phyloP scores from a whole-genome alignment of 352 stramenopile species.

The Phytophthora melonis region DNA sequence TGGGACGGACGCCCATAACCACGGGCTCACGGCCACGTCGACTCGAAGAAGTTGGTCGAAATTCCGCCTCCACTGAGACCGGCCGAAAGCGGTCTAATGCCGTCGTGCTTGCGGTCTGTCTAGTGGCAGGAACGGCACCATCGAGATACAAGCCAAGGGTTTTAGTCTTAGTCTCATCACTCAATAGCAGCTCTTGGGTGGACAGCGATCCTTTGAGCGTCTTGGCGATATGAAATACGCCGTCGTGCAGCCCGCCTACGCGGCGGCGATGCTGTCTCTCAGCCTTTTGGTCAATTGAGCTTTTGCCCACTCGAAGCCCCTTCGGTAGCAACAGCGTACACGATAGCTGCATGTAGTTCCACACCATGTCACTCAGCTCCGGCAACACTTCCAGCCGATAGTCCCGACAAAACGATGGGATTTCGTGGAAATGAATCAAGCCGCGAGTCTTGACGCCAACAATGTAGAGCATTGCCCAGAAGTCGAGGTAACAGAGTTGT shows the following conservation, averaged over 20 bases:
- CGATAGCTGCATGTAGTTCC: conserved; percentile 69
- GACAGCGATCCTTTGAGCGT: conserved; percentile 48
- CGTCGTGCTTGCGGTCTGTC: conserved; percentile 48
- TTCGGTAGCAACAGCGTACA: conserved; percentile 65
- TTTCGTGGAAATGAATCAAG: conserved; percentile 72
- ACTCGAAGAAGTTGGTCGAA: background rate
- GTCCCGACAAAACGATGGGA: conserved; percentile 76
- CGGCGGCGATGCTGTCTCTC: conserved; percentile 50
- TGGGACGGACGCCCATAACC: conserved; percentile 43
- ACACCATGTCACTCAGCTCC: conserved; percentile 54
- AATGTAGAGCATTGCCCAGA: conserved; percentile 88
- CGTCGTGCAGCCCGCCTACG: conserved; percentile 61
- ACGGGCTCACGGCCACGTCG: conserved; percentile 29
- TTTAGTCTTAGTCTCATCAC: conserved; percentile 7
- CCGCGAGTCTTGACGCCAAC: conserved; percentile 60
- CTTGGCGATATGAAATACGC: conserved; percentile 47
- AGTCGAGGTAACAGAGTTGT: conserved; percentile 81
- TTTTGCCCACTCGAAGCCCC: conserved; percentile 62
- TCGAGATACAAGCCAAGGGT: conserved; percentile 49
- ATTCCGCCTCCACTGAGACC: conserved; percentile 33
- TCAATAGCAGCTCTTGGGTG: conserved; percentile 51
- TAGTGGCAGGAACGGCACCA: conserved; percentile 29
- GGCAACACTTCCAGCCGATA: conserved; percentile 81
- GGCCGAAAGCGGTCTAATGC: conserved; percentile 55
- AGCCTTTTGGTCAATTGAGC: conserved; percentile 56